A percentile compares a stretch with the other conserved stretches of the same genome.
Conservation (phyloP, 2,329 filamentous ascomycete genomes). For the Hypoxylon sp. region DNA sequence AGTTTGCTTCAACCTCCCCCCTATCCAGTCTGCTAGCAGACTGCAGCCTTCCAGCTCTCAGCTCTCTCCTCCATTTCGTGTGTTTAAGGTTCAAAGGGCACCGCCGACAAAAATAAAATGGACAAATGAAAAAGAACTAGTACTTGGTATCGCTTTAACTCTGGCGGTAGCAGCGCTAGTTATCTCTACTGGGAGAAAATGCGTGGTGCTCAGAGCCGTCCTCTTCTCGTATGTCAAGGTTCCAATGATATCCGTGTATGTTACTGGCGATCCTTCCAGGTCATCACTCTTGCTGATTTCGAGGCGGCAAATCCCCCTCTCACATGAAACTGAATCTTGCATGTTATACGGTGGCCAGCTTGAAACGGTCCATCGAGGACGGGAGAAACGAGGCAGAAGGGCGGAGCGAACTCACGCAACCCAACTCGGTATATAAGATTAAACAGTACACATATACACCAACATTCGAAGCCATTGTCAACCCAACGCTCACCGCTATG, state of each 20-base stretch:
- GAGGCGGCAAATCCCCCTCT: slow-evolving; percentile 26
- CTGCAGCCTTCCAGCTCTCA: slow-evolving; percentile 17
- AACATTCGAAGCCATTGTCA: slow-evolving; percentile 63
- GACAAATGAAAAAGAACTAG: slow-evolving; percentile 43
- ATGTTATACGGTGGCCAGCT: slow-evolving; percentile 29
- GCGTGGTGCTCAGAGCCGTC: slow-evolving; percentile 10
- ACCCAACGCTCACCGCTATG: slow-evolving; percentile 71
- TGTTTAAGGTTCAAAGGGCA: slow-evolving; percentile 27
- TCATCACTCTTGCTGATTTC: slow-evolving; percentile 19
- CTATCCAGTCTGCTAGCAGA: slow-evolving; percentile 43
- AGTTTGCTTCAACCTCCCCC: slow-evolving; percentile 24
- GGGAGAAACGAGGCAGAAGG: slow-evolving; percentile 26
- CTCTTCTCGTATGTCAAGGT: slow-evolving; percentile 30
- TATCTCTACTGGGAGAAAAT: slow-evolving; percentile 32
- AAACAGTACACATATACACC: slow-evolving; percentile 68
- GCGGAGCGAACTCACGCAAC: slow-evolving; percentile 36
- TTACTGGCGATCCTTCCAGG: slow-evolving; percentile 18
- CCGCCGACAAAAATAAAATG: slow-evolving; percentile 28
- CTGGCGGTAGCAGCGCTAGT: slow-evolving; percentile 18
- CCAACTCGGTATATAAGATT: slow-evolving; percentile 63
- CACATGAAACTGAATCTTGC: slow-evolving; percentile 18
- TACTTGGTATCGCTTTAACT: slow-evolving; percentile 34
- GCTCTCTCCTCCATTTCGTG: slow-evolving; percentile 1
- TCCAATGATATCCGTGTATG: slow-evolving; percentile 26
- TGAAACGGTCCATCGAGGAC: slow-evolving; percentile 33